Evolutionary conservation across 345 rosid species (phyloP).

Genomic region (Gynandropsis gynandra): DNA sequence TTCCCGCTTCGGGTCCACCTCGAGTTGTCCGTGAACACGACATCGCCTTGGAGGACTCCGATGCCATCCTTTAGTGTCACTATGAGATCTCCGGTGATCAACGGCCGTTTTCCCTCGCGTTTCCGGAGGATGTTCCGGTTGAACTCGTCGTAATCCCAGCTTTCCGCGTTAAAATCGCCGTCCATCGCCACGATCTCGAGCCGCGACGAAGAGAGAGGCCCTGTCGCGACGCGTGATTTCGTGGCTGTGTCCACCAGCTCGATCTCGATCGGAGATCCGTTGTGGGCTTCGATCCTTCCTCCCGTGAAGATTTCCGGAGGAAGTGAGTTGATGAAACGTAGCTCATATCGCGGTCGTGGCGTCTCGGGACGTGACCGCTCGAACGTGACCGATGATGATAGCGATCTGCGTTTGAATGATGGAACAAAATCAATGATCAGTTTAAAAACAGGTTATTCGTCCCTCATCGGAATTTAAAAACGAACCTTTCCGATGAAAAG

Average conservation of each 20-base stretch:
- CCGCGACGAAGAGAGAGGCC: conserved; percentile 31
- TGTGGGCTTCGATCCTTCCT: conserved; percentile 34
- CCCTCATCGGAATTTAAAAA: too few relatives aligned
- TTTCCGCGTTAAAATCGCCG: conserved; percentile 42
- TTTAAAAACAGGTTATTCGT: too few relatives aligned
- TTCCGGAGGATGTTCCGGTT: conserved; percentile 31
- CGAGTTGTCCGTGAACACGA: conserved; percentile 54
- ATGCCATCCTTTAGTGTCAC: conserved; percentile 37
- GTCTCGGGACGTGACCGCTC: not conserved
- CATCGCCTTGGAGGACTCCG: conserved; percentile 25
- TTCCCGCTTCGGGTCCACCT: conserved; percentile 47
- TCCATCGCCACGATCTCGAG: conserved; percentile 44
- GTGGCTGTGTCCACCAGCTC: conserved; percentile 36
- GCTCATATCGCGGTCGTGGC: not conserved
- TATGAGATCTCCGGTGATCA: conserved; percentile 45
- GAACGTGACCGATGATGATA: not conserved
- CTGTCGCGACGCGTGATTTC: conserved; percentile 24
- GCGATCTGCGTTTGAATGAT: not conserved
- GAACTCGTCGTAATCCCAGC: conserved; percentile 39
- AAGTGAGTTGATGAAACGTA: conserved; percentile 32
- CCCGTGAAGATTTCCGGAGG: conserved; percentile 38
- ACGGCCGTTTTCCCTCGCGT: conserved; percentile 47
- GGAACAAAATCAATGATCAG: too few relatives aligned
- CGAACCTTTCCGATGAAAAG: too few relatives aligned
- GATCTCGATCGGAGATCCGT: conserved; percentile 34